Conservation (phyloP, 345 rosid species). For the Ceriops zippeliana region DNA sequence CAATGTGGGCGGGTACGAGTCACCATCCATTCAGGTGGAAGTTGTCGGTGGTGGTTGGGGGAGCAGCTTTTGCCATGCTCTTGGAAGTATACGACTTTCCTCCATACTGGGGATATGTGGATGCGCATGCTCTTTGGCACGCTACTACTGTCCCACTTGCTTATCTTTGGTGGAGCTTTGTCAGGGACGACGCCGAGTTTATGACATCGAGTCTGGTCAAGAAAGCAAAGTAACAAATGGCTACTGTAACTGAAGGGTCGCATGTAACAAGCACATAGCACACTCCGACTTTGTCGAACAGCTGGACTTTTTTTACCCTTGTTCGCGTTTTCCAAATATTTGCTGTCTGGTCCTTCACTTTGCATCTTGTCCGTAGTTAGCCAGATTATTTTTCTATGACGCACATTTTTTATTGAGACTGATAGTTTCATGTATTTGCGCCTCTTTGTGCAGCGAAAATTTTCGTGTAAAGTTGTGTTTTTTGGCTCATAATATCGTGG, state of each 20-base stretch:
- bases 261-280: not conserved
- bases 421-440: not conserved
- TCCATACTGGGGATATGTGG: conserved; percentile 64
- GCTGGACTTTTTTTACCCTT: not conserved
- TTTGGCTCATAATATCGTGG: not conserved
- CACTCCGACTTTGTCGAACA: not conserved
- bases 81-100: conserved; percentile 68
- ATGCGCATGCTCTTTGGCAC: conserved; percentile 79
- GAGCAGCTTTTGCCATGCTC: conserved; percentile 48
- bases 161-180: conserved; percentile 87
- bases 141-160: conserved; percentile 64
- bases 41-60: conserved; percentile 59
- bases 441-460: not conserved
- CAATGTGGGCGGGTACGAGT: conserved; percentile 63
- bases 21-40: conserved; percentile 76
- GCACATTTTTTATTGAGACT: not conserved
- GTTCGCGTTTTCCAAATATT: conserved; percentile 4
- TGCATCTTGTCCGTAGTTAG: not conserved
- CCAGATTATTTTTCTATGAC: not conserved
- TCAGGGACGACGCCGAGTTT: conserved; percentile 72
- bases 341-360: not conserved
- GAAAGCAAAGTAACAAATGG: conserved; percentile 28
- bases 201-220: conserved; percentile 54
- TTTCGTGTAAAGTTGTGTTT: not conserved
- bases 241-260: not conserved